These are phyloP conservation scores for Parastagonospora nodorum DNA, from an alignment of 2,329 filamentous ascomycete genomes.

Conservation along the genomic window DNA sequence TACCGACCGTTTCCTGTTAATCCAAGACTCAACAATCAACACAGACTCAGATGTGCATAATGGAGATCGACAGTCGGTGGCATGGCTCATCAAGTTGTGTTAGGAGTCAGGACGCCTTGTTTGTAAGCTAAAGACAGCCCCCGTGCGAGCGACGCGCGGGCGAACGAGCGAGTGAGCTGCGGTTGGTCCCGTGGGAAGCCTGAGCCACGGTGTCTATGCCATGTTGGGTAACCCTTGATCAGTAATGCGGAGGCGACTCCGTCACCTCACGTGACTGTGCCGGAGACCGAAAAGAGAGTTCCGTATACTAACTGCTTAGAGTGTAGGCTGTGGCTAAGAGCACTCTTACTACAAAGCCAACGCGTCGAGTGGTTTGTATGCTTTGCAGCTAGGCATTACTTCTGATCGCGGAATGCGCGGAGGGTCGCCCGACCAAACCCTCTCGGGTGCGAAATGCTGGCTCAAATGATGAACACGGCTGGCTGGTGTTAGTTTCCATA, in stretches of 20 bases:
- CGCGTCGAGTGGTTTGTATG: too few species aligned
- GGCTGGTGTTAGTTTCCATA: not conserved
- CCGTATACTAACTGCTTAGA: not conserved
- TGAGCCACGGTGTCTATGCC: not conserved
- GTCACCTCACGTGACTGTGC: not conserved
- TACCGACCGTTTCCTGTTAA: not conserved
- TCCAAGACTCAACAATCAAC: too few species aligned
- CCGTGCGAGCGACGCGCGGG: not conserved
- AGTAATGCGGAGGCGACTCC: not conserved
- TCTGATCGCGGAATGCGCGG: not conserved
- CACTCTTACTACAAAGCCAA: not conserved
- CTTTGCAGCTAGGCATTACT: not conserved
- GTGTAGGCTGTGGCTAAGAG: not conserved
- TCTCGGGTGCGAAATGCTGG: not conserved
- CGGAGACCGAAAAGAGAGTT: not conserved
- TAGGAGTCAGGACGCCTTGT: not conserved
- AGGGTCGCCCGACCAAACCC: not conserved
- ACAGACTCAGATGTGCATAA: not conserved
- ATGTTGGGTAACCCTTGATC: not conserved
- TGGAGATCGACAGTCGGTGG: not conserved
- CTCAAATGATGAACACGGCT: not conserved
- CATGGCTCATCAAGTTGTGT: not conserved
- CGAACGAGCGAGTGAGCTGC: conserved; percentile 1
- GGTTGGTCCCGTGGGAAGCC: conserved; percentile 2
- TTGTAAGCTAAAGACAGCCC: not conserved